phyloP scores from a whole-genome alignment of 768 basidiomycete genomes.

The Dioszegia aurantiaca region DNA sequence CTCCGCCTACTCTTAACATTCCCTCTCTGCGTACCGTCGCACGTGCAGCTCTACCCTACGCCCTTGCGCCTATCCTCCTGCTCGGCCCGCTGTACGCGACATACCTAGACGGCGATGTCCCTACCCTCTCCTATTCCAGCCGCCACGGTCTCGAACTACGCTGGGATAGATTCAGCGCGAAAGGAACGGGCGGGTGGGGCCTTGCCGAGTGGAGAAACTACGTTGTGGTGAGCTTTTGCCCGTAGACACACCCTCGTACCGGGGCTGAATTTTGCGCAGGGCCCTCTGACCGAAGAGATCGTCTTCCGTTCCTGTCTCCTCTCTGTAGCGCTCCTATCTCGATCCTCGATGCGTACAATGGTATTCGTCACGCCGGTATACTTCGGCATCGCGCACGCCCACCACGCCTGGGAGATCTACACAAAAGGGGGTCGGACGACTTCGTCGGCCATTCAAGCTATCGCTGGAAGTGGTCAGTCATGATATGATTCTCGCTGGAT shows the following conservation, averaged over 20 bases:
- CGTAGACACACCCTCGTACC: too few relatives aligned
- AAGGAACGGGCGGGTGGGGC: slow-evolving; percentile 16
- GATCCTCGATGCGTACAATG: slow-evolving; percentile 60
- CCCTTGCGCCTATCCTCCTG: slow-evolving; percentile 72
- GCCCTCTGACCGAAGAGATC: slow-evolving; percentile 85
- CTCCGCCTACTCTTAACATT: slow-evolving; percentile 16
- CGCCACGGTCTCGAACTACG: neutral
- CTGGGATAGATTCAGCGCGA: slow-evolving; percentile 1
- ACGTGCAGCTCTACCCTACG: slow-evolving; percentile 54
- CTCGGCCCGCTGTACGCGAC: slow-evolving; percentile 69
- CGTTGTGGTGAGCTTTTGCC: slow-evolving; percentile 55
- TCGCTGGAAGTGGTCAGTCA: slow-evolving; percentile 51
- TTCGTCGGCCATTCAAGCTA: slow-evolving; percentile 65
- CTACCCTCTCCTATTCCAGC: slow-evolving; percentile 47
- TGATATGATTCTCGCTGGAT: neutral
- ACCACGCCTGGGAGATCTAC: slow-evolving; percentile 87
- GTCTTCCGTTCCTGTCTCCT: slow-evolving; percentile 85
- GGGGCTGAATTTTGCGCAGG: too few relatives aligned
- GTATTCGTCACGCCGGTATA: slow-evolving; percentile 77
- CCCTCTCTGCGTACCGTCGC: slow-evolving; percentile 14
- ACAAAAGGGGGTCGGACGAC: slow-evolving; percentile 67
- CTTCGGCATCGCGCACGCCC: slow-evolving; percentile 87
- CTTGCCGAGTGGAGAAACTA: slow-evolving; percentile 71
- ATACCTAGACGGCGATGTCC: slow-evolving; percentile 45
- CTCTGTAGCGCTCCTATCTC: slow-evolving; percentile 65